These are phyloP conservation scores for Centaurea solstitialis DNA, from an alignment of 129 eudicot genomes.

Conservation along the genomic window DNA sequence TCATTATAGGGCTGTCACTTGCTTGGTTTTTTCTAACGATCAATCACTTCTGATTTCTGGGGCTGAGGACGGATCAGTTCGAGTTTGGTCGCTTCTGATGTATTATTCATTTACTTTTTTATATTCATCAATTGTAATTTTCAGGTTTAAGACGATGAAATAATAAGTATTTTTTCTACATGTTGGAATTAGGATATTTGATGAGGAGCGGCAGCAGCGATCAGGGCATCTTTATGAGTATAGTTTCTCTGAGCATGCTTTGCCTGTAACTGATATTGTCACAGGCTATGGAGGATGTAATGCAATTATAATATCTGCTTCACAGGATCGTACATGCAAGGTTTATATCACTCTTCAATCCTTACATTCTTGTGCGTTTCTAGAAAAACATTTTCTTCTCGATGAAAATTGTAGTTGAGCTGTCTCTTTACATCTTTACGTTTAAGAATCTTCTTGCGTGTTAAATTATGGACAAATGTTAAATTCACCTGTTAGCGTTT, in stretches of 20 bases:
- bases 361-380: not conserved
- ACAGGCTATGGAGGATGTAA: constrained; percentile 79
- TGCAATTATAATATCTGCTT: constrained; percentile 82
- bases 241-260: constrained; percentile 81
- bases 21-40: constrained; percentile 65
- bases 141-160: not conserved
- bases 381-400: not conserved
- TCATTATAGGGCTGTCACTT: constrained; percentile 79
- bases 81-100: constrained; percentile 91
- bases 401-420: not conserved
- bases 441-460: no score
- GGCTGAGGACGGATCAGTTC: constrained; percentile 88
- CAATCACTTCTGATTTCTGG: constrained; percentile 89
- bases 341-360: constrained; percentile 30
- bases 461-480: constrained; percentile 7
- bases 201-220: constrained; percentile 60
- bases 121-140: not conserved
- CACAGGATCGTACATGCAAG: constrained; percentile 97
- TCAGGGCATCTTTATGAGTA: constrained; percentile 69
- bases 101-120: constrained; percentile 27
- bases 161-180: not conserved
- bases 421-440: constrained; percentile 10
- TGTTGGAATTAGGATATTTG: constrained; percentile 64
- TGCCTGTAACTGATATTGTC: constrained; percentile 77
- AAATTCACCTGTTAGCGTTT: not conserved